A percentile compares a stretch with the other conserved stretches of the same genome.
These are phyloP conservation scores for Metschnikowia baotianmanensis DNA, from an alignment of 805 yeast genomes.

Conservation along the genomic window DNA sequence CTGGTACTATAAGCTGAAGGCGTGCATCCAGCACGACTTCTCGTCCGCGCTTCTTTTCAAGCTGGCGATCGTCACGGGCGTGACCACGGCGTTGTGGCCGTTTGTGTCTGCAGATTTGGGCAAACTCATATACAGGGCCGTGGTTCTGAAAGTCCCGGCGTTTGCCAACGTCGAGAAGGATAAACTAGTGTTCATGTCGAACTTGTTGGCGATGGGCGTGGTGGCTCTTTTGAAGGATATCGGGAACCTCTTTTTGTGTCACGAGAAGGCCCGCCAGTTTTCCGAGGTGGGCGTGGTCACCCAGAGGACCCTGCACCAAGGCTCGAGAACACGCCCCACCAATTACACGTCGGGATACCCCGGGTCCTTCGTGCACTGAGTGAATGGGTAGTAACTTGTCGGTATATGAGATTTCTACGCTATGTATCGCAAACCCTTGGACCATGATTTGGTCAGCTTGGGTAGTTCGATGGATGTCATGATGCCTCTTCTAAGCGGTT, in stretches of 20 bases:
- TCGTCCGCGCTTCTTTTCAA: slow-evolving; percentile 24
- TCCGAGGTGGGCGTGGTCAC: slow-evolving; percentile 25
- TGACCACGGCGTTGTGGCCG: slow-evolving; percentile 42
- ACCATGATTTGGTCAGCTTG: too few species aligned
- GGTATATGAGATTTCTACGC: too few species aligned
- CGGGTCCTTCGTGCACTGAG: slow-evolving; percentile 11
- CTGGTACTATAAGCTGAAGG: slow-evolving; percentile 26
- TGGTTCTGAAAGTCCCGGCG: slow-evolving; percentile 13
- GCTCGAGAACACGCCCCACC: not conserved
- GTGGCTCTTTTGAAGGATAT: slow-evolving; percentile 38
- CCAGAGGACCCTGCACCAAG: not conserved
- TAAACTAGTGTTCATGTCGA: slow-evolving; percentile 27
- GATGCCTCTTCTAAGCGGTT: too few species aligned
- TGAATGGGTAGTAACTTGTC: not conserved
- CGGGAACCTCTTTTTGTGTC: slow-evolving; percentile 28
- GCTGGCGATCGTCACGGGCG: slow-evolving; percentile 26
- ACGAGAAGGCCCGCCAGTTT: slow-evolving; percentile 30
- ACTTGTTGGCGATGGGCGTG: slow-evolving; percentile 30
- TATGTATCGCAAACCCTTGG: too few species aligned
- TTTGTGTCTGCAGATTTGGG: slow-evolving; percentile 36
- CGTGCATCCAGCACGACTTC: slow-evolving; percentile 36
- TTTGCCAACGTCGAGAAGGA: slow-evolving; percentile 13
- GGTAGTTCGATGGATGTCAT: too few species aligned
- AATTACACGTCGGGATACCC: slow-evolving; percentile 7
- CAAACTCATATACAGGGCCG: slow-evolving; percentile 16